Percentiles rank a stretch among this genome's conserved stretches.
Evolutionary conservation across 2,329 filamentous ascomycete species (phyloP).

Genomic region (Aspergillus ustus): DNA sequence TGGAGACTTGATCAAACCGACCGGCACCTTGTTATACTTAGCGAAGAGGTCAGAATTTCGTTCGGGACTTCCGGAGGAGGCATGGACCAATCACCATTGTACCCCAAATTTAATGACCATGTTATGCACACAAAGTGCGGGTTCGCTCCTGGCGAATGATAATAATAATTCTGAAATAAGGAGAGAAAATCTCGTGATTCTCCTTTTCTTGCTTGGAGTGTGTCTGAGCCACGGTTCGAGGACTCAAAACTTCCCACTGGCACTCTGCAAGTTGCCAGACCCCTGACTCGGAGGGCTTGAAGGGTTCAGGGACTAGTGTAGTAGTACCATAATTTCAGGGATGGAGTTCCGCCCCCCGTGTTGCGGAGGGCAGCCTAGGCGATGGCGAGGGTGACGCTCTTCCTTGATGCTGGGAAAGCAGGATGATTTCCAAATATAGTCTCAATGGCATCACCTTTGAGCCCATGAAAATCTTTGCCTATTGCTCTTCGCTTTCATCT

Average conservation of each 20-base stretch:
- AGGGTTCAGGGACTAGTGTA: constrained; percentile 5
- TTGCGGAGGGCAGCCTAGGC: not conserved
- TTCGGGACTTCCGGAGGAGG: not conserved
- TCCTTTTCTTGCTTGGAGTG: not conserved
- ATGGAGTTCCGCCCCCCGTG: not conserved
- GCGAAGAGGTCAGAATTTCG: not conserved
- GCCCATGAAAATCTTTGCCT: not conserved
- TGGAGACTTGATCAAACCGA: not conserved
- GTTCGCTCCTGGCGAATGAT: not conserved
- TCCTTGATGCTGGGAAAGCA: not conserved
- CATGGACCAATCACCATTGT: not conserved
- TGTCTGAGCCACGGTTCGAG: constrained; percentile 9
- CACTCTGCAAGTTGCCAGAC: not conserved
- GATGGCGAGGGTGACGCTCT: not conserved
- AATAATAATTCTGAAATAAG: not conserved
- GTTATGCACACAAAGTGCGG: not conserved
- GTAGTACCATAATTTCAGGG: not conserved
- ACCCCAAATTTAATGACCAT: not conserved
- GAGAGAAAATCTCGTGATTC: not conserved
- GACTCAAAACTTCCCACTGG: not conserved
- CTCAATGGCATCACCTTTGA: not conserved
- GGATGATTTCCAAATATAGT: constrained; percentile 12
- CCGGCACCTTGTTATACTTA: not conserved
- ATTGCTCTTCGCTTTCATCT: not conserved
- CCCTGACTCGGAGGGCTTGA: constrained; percentile 17